Evolutionary conservation across 352 stramenopile genomes (phyloP).

Genomic region (Globisporangium apiculatum): DNA sequence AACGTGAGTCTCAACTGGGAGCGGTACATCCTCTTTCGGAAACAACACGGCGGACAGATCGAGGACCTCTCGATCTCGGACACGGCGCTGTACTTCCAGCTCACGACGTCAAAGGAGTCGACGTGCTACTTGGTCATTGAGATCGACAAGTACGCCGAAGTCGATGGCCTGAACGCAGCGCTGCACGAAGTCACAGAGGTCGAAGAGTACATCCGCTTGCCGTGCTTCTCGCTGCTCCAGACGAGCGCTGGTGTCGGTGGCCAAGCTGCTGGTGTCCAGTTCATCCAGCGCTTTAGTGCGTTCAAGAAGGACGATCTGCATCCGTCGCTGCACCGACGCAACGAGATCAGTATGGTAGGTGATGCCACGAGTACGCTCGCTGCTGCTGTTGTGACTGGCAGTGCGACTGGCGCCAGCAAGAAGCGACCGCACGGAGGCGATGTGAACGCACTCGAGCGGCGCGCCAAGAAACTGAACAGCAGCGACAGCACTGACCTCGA

Average conservation of each 20-base stretch:
- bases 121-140: slow-evolving; percentile 82
- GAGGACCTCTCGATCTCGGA: slow-evolving; percentile 82
- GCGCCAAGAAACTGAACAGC: slow-evolving; percentile 26
- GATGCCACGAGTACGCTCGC: slow-evolving; percentile 3
- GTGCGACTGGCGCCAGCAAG: slow-evolving; percentile 20
- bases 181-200: slow-evolving; percentile 42
- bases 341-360: slow-evolving; percentile 27
- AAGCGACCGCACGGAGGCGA: slow-evolving; percentile 17
- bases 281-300: slow-evolving; percentile 77
- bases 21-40: slow-evolving; percentile 75
- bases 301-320: slow-evolving; percentile 76
- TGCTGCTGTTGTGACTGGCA: slow-evolving; percentile 1
- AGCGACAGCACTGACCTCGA: background rate
- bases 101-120: slow-evolving; percentile 79
- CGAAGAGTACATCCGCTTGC: slow-evolving; percentile 67
- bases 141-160: slow-evolving; percentile 77
- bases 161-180: slow-evolving; percentile 45
- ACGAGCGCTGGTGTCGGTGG: slow-evolving; percentile 48
- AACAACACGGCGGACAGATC: slow-evolving; percentile 68
- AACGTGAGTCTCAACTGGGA: slow-evolving; percentile 82
- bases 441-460: slow-evolving; percentile 11
- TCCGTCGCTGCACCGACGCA: slow-evolving; percentile 41
- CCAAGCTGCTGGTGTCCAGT: slow-evolving; percentile 69
- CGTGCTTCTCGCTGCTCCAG: slow-evolving; percentile 78
- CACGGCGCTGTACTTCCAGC: slow-evolving; percentile 74